Evolutionary conservation across 139 green algal genomes (phyloP).

Genomic region (Chlorella vulgaris): DNA sequence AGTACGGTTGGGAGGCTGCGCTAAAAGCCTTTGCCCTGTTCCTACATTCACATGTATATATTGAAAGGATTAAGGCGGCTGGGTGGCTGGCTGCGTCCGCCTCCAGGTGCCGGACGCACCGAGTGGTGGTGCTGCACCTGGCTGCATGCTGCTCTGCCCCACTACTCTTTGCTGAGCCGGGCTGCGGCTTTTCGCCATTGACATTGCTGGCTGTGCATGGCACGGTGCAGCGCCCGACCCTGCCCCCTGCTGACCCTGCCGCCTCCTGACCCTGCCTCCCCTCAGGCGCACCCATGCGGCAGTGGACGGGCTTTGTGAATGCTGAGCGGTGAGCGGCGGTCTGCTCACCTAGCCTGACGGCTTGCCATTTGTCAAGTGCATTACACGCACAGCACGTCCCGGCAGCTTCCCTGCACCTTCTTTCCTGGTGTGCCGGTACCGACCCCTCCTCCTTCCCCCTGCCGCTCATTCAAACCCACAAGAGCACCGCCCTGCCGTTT

Average conservation of each 20-base stretch:
- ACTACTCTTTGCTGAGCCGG: too few species aligned
- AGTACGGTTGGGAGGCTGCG: too few species aligned
- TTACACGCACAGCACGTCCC: neutral
- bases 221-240: neutral
- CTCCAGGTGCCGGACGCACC: too few species aligned
- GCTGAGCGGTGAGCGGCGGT: constrained; percentile 51
- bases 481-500: neutral
- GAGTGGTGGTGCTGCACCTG: too few species aligned
- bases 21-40: too few species aligned
- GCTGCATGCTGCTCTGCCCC: too few species aligned
- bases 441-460: neutral
- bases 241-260: neutral
- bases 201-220: neutral
- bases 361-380: neutral
- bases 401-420: too few species aligned
- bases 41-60: too few species aligned
- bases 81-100: too few species aligned
- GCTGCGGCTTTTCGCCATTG: too few species aligned
- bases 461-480: neutral
- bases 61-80: too few species aligned
- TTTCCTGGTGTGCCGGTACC: neutral
- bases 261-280: too few species aligned
- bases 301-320: constrained; percentile 71
- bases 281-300: constrained; percentile 65
- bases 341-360: neutral